Evolutionary conservation across 176 grass and related monocot species (phyloP), one percentile per base, ranked within the genome.

Genomic region (Eragrostis curvula): DNA sequence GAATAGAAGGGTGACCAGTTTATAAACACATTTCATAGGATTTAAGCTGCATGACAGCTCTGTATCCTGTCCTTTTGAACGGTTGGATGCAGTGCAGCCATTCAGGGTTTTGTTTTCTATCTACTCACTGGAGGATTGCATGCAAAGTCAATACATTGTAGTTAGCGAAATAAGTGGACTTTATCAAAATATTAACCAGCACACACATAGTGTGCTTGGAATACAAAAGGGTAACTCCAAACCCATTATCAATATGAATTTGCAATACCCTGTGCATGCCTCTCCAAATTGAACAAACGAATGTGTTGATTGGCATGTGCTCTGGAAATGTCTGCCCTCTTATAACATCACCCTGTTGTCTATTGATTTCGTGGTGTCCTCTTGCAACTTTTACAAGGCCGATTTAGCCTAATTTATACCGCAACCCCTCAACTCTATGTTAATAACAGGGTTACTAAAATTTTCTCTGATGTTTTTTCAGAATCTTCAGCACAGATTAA

Each of bases 401-500:
- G 30, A 67, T 79, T 48, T 66, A 51, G 12, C 61, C 7, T 79
- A 66, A 15, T 51, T 66, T 51, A 52, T 65, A 51, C 12, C 29
- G 6, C 13, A 23, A 67, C 13, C 46, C 60, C 7, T 8, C 66
- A 20, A 65, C 11, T 39, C 43, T 28, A 24, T 73, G 49, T 65
- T 88, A 77, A 24, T 69, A 59, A 76, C 79, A 65, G 39, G 32
- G 27, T 32, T 63, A 74, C 71, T 91, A 66, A 84, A 66, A 57
- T 2, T 50, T 40, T 27, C 20, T 21, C 40, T 81, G 44, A 48
- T 68, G 27, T 68, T 70, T 73, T 83, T 88, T 17, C 90, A 99
- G 93, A 99, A 88, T 98, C 96, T 53, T 99, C 96, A 27, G 87
- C 93, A 51, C 93, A 93, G 43, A 88, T 88, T 61, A 96, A 96